Base-by-base conservation (phyloP, 306 rosid species). In the Hippophae gyantsensis region DNA sequence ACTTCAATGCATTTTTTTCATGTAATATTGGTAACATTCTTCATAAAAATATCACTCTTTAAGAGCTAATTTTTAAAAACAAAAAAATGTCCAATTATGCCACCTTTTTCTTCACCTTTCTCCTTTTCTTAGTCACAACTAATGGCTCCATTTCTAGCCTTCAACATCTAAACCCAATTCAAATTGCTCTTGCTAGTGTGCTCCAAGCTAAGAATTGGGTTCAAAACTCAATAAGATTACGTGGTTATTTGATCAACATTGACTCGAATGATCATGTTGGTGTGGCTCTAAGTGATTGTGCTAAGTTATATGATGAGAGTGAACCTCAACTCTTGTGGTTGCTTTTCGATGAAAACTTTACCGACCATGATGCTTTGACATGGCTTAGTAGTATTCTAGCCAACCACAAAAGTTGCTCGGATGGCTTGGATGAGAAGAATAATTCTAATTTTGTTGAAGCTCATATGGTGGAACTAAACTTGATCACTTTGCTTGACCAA, bases 331-430 rank as follows among this genome's bases (percentile, higher is more conserved):
- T 83, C 7, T 18, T 60, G 43, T 56, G 62, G 43, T 57, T 86
- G 70, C 40, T 79, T 38, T 59, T 69, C 38, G 10, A 38, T 2
- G 45, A 61, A 23, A 64, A 49, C 9, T 71, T 79, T 54, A 53
- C 59, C 7, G 62, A 49, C 4, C 70, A 76, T 7, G 87, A 86
- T 67, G 85, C 72, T 2, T 58, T 61, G 13, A 71, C 72, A 0
- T 81, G 95, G 95, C 62, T 83, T 0, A 81, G 85, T 62, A 72
- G 69, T 10, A 61, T 86, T 53, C 65, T 78, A 64, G 80, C 79
- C 10, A 86, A 81, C 64, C 85, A 86, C 9, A 60, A 72, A 58
- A 76, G 70, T 25, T 83, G 85, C 53, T 68, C 77, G 72, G 87
- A 79, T 54, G 85, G 82, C 32, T 65, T 86, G 70, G 26, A 60